Conservation (phyloP, 345 rosid species). For the Isatis tinctoria region DNA sequence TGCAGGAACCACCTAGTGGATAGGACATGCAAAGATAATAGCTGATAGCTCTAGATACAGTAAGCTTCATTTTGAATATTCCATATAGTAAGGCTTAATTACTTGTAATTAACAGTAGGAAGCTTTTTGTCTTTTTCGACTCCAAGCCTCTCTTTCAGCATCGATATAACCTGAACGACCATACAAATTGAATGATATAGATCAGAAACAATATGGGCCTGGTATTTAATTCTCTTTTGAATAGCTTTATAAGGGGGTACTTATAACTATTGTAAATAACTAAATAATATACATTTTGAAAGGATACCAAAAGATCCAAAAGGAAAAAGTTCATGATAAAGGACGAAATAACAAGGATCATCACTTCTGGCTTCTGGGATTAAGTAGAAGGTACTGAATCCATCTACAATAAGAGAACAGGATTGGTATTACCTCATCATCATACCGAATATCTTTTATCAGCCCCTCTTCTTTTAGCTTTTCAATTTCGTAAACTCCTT, state of each 20-base stretch:
- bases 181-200: constrained; percentile 7
- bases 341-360: not conserved
- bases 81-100: constrained; percentile 18
- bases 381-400: not conserved
- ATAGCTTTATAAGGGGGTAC: not conserved
- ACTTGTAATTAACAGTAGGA: constrained; percentile 75
- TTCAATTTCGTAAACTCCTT: constrained; percentile 82
- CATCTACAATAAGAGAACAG: not conserved
- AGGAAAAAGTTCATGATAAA: not conserved
- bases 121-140: constrained; percentile 65
- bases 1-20: not conserved
- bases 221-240: not conserved
- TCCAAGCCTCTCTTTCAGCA: constrained; percentile 84
- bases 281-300: not conserved
- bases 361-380: not conserved
- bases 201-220: not conserved
- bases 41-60: constrained; percentile 15
- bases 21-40: not conserved
- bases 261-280: not conserved
- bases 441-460: constrained; percentile 70
- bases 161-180: constrained; percentile 62
- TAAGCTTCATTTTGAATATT: not conserved
- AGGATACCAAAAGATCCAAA: constrained; percentile 10
- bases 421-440: constrained; percentile 71
- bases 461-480: constrained; percentile 85